Evolutionary conservation across 495 filamentous ascomycete genomes (phyloP), one percentile per base, ranked within the genome.

Genomic region (Astrocystis sublimbata): DNA sequence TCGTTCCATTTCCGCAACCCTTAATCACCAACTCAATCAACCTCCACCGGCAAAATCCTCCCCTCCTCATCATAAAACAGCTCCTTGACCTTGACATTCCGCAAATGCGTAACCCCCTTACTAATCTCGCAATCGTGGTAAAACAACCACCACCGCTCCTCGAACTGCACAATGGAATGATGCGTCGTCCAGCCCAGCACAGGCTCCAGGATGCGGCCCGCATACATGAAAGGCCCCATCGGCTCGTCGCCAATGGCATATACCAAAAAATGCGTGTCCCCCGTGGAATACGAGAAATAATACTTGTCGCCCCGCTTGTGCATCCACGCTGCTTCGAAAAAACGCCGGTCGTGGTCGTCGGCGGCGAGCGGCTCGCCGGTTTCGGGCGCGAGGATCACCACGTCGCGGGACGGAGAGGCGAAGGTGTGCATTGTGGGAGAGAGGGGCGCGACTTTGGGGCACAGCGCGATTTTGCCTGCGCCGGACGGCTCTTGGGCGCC

Each of bases 251-350:
- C 83, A 26, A 75, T 79, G 4, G 86, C 88, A 73, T 90, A 90
- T 56, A 70, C 82, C n/a, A 91, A 73, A 65, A 77, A 89, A 71
- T 90, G 88, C 58, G 87, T 86, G 72, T 91, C 88, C 38, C 88
- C 89, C 12, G 88, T 91, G 63, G 87, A 89, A 75, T 91, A 90
- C 38, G 80, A 84, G 70, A 91, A 90, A 72, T 92, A 92, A 73
- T 91, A 92, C 58, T 70, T 80, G 4, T 79, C 86, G 2, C 79
- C 76, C 65, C 86, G 83, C 70, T 79, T 81, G 66, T 91, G 87
- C 83, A 90, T 83, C 87, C 88, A 91, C 21, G 88, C 83, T 0
- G 88, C 88, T 77, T 92, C 88, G 74, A 92, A 91, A 79, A 91
- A 92, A n/a, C 88, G 77, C 5, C 87, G 67, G 56, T 88, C 85